Evolutionary conservation across 2,329 filamentous ascomycete genomes (phyloP).

Genomic region (Cercospora zeina): DNA sequence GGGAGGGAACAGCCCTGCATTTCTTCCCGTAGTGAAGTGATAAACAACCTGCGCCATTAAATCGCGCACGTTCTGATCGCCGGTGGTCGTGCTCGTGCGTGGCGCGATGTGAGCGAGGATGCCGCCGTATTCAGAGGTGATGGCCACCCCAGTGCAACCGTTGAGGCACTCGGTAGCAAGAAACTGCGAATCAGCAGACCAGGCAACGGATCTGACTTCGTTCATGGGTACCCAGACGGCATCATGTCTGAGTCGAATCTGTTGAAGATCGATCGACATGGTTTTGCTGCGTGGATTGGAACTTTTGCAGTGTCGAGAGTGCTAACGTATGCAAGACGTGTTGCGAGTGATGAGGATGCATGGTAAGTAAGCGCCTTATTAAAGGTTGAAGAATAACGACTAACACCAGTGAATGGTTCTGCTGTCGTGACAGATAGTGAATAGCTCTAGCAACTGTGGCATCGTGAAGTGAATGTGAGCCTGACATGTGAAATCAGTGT

Average conservation of each 20-base stretch:
- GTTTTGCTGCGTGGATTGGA: neutral
- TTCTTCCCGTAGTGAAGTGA: neutral
- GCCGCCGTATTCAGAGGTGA: neutral
- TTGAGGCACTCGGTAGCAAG: constrained; percentile 5
- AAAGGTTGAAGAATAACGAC: neutral
- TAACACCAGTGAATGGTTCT: neutral
- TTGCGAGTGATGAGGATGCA: neutral
- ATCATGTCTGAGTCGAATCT: neutral
- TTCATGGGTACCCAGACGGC: neutral
- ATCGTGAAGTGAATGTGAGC: neutral
- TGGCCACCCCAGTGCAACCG: constrained; percentile 3
- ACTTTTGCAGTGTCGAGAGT: neutral
- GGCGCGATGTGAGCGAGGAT: constrained; percentile 11
- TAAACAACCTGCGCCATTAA: neutral
- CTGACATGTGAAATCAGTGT: neutral
- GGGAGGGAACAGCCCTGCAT: neutral
- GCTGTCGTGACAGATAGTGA: neutral
- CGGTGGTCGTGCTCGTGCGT: neutral
- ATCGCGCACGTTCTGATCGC: neutral
- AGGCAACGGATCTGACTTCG: neutral
- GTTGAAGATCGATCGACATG: neutral
- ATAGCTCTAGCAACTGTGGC: neutral
- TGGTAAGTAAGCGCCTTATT: neutral
- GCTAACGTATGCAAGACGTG: neutral
- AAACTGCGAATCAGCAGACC: constrained; percentile 2